A percentile compares a stretch with the other conserved stretches of the same genome.
phyloP scores from a whole-genome alignment of 2,329 filamentous ascomycete genomes.

The Sclerotinia borealis region DNA sequence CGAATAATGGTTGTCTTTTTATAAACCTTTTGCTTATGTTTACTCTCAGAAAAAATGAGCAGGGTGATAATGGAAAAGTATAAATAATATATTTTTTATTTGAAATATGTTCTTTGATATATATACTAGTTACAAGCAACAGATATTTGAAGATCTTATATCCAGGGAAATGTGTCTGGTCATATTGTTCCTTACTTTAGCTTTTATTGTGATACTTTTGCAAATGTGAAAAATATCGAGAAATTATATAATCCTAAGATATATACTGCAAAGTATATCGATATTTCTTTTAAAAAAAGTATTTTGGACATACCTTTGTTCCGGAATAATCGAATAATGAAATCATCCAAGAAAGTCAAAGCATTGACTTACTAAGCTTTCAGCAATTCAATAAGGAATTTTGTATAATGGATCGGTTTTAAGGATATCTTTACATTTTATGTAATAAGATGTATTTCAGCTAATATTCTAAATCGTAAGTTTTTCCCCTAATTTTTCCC shows the following conservation, averaged over 20 bases:
- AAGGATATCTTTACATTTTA: neutral
- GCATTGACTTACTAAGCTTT: neutral
- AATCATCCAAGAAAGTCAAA: neutral
- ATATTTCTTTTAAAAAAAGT: neutral
- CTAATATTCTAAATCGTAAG: neutral
- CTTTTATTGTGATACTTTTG: neutral
- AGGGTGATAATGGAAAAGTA: neutral
- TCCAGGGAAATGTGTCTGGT: neutral
- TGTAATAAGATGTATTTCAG: neutral
- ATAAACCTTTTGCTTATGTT: neutral
- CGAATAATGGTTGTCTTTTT: neutral
- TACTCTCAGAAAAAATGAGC: neutral
- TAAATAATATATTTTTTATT: neutral
- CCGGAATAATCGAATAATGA: neutral
- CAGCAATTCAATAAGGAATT: neutral
- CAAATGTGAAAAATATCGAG: neutral
- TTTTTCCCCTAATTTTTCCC: rapidly evolving
- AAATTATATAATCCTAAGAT: neutral
- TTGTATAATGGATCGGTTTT: neutral
- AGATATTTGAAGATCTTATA: neutral
- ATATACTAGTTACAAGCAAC: neutral
- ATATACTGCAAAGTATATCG: neutral
- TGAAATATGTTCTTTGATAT: neutral
- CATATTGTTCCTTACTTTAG: neutral
- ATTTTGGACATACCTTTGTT: neutral